Evolutionary conservation across 176 grass and related monocot genomes (phyloP), one percentile per base, ranked within the genome.

Genomic region (Lolium rigidum): DNA sequence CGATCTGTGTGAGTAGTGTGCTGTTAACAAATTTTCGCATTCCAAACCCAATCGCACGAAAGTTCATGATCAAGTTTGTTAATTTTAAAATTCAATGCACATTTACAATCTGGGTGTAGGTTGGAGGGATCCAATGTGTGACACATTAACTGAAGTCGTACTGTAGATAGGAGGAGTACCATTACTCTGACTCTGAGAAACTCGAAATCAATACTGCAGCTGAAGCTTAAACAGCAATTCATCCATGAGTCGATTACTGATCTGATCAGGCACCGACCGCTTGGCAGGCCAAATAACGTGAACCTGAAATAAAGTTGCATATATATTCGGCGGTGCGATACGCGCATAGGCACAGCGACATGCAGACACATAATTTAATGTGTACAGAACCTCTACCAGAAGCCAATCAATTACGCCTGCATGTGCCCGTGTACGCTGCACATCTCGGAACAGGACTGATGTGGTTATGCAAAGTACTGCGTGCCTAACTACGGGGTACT

Each of bases 181-280:
- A 58, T 6, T 46, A 64, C 37, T 48, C 28, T 31, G 28, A 31
- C 28, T 31, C 28, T 31, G 28, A 31, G 2, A 31, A 17, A 26
- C 22, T 28, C 16, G 57, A 62, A 63, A 50, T 64, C 80, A 55
- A 41, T 70, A 43, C 12, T 31, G 47, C 24, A 38, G 66, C 31
- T 24, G 58, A 72, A 71, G 66, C n/a, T 83, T 83, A 46, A 47
- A 57, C 20, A 83, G 31, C 67, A 28, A 31, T 83, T 26, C 50
- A 72, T 35, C 1, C 10, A 22, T 18, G 10, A 43, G 13, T 16
- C 22, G 28, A 21, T 38, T 68, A 44, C n/a, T 16, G 44, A 49
- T 74, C 11, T 41, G 44, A 46, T 46, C 44, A 50, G 46, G 13
- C 46, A 74, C 71, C 71, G 21, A 51, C 46, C 71, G 71, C 21